These are phyloP conservation scores for Mycena albidolilacea DNA, from an alignment of 768 basidiomycete species.

Conservation along the genomic window DNA sequence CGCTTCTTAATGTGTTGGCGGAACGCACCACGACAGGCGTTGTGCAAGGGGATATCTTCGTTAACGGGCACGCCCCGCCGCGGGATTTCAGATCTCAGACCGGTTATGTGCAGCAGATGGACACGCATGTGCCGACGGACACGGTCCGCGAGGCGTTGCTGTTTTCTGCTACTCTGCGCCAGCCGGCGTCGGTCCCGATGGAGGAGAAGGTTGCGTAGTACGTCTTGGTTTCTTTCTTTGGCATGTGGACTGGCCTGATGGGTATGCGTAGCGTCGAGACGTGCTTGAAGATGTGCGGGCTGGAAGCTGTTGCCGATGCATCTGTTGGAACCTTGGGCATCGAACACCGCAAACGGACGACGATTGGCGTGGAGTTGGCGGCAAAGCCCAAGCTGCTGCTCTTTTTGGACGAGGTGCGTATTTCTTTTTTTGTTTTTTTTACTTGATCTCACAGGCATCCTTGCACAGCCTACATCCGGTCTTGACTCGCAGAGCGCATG, in stretches of 20 bases:
- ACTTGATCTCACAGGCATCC: slow-evolving; percentile 22
- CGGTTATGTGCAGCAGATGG: slow-evolving; percentile 91
- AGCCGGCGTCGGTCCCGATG: slow-evolving; percentile 63
- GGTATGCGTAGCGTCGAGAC: slow-evolving; percentile 59
- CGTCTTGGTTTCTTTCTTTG: slow-evolving; percentile 43
- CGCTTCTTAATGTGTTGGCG: slow-evolving; percentile 70
- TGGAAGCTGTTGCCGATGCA: slow-evolving; percentile 76
- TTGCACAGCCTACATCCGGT: slow-evolving; percentile 81
- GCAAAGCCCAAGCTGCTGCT: slow-evolving; percentile 10
- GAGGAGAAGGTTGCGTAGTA: slow-evolving; percentile 85
- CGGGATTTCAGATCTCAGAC: slow-evolving; percentile 77
- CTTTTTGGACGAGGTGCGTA: neutral
- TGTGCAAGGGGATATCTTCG: slow-evolving; percentile 64
- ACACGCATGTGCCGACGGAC: slow-evolving; percentile 80
- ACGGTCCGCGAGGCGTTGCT: slow-evolving; percentile 88
- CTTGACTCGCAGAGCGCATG: slow-evolving; percentile 92
- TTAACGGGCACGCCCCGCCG: slow-evolving; percentile 67
- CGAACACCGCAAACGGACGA: slow-evolving; percentile 85
- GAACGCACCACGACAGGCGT: slow-evolving; percentile 64
- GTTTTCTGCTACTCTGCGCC: slow-evolving; percentile 86
- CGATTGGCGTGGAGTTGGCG: slow-evolving; percentile 60
- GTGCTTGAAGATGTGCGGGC: slow-evolving; percentile 69
- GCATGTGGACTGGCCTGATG: neutral
- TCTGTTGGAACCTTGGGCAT: slow-evolving; percentile 77
- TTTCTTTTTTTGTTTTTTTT: neutral